Base-by-base conservation (phyloP, 129 eudicot species). In the Deinandra increscens region DNA sequence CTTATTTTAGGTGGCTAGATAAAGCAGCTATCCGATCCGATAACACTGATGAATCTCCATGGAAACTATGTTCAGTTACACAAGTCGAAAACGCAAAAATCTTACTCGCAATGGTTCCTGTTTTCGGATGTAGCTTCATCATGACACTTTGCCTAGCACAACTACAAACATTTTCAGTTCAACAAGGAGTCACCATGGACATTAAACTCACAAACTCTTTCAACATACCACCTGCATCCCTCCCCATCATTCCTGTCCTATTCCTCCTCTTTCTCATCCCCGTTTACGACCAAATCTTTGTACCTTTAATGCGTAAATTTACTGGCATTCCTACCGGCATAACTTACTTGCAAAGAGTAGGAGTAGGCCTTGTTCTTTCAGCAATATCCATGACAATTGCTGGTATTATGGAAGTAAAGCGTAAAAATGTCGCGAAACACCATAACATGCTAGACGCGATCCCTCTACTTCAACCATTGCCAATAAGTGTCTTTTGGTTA, bases 31-130 rank as follows among this genome's bases (percentile, higher is more conserved):
- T 84, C 58, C 74, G 72, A 55, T 9, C 80, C 7, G 12, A 69
- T 33, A 53, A 69, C 15, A 10, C 18, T 0, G 65, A 29, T 58
- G 41, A 49, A 51, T 23, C 64, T 11, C 44, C 65, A 73, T 82
- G 90, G 90, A 87, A 87, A 69, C 86, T 82, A 64, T 87, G 95
- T 79, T 78, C 79, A 9, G 90, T 87, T 14, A 87, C 90, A 14
- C 95, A 87, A 87, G 95, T 87, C 18, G 95, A 87, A 73, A 82
- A 87, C 22, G 88, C 88, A 0, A 87, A 87, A 69, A 84, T 84
- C 71, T 17, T 87, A 29, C 73, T 87, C 34, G 78, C 82, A 42
- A 77, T 87, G 86, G 9, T 82, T 43, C 90, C 95, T 29, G 45
- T 87, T 39, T 84, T 87, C 70, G 31, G 70, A 4, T 84, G 90